These are phyloP conservation scores for Lentinula lateritia DNA, from an alignment of 768 basidiomycete genomes.

Conservation along the genomic window DNA sequence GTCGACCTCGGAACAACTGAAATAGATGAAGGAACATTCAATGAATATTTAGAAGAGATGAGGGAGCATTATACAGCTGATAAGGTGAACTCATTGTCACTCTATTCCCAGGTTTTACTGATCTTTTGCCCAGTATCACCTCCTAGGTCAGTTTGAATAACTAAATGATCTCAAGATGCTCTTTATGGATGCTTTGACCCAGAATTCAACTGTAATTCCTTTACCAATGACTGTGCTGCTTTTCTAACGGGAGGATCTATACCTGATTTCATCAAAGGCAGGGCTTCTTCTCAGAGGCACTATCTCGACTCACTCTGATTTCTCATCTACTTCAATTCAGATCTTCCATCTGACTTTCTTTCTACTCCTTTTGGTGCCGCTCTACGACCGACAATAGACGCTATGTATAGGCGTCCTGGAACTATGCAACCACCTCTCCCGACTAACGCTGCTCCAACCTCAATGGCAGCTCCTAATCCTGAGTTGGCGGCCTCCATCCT, in stretches of 20 bases:
- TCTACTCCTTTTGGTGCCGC: conserved; percentile 85
- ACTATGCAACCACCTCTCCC: conserved; percentile 26
- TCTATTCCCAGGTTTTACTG: not conserved
- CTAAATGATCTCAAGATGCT: not conserved
- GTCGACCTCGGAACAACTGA: conserved; percentile 75
- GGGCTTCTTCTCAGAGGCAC: conserved; percentile 11
- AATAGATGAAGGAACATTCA: conserved; percentile 79
- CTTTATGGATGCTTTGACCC: not conserved
- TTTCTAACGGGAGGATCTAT: conserved; percentile 83
- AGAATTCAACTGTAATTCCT: conserved; percentile 96
- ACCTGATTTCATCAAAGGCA: conserved; percentile 78
- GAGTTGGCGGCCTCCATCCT: conserved; percentile 49
- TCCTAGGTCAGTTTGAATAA: conserved; percentile 50
- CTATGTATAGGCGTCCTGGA: conserved; percentile 68
- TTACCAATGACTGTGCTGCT: conserved; percentile 83
- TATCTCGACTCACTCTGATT: not conserved
- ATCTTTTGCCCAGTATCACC: conserved; percentile 58
- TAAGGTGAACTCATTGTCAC: conserved; percentile 45
- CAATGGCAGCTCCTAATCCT: conserved; percentile 35
- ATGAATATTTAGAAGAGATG: conserved; percentile 78
- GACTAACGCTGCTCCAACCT: conserved; percentile 21
- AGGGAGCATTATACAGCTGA: conserved; percentile 82
- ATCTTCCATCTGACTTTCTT: conserved; percentile 77
- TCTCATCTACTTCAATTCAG: conserved; percentile 26
- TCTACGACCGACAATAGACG: conserved; percentile 85